These are phyloP conservation scores for Beauveria sp. DNA, from an alignment of 2,329 filamentous ascomycete genomes.

Conservation along the genomic window DNA sequence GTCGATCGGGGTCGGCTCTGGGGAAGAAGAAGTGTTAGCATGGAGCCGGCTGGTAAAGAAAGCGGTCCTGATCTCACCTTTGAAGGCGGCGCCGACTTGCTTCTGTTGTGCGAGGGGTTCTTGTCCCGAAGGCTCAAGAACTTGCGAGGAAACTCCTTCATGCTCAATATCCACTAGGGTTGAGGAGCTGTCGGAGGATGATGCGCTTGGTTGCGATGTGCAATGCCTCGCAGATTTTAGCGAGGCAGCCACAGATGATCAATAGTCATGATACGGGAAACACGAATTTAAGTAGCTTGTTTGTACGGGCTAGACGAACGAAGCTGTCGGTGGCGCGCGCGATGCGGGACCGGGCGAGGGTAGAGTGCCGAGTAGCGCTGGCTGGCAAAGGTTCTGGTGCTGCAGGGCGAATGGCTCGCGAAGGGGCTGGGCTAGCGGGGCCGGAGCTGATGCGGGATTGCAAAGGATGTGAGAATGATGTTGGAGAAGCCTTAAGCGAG, in stretches of 20 bases:
- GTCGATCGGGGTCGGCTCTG: conserved; percentile 46
- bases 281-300: background rate
- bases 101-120: conserved; percentile 43
- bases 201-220: background rate
- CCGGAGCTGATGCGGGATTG: background rate
- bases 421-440: background rate
- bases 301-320: background rate
- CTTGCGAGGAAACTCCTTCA: conserved; percentile 53
- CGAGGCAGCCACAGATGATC: conserved; percentile 23
- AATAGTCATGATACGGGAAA: conserved; percentile 23
- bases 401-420: background rate
- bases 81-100: conserved; percentile 47
- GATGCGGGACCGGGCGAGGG: background rate
- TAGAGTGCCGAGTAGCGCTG: background rate
- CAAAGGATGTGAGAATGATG: background rate
- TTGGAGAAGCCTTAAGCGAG: background rate
- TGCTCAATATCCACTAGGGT: conserved; percentile 24
- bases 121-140: conserved; percentile 67
- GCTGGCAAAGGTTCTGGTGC: background rate
- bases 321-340: background rate
- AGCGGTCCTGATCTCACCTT: conserved; percentile 17
- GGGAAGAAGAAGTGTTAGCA: conserved; percentile 12
- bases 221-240: conserved; percentile 23
- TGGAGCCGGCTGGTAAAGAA: background rate
- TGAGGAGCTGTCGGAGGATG: background rate